Evolutionary conservation across 31 red algal species (phyloP).

Genomic region (Bonnemaisonia californica): DNA sequence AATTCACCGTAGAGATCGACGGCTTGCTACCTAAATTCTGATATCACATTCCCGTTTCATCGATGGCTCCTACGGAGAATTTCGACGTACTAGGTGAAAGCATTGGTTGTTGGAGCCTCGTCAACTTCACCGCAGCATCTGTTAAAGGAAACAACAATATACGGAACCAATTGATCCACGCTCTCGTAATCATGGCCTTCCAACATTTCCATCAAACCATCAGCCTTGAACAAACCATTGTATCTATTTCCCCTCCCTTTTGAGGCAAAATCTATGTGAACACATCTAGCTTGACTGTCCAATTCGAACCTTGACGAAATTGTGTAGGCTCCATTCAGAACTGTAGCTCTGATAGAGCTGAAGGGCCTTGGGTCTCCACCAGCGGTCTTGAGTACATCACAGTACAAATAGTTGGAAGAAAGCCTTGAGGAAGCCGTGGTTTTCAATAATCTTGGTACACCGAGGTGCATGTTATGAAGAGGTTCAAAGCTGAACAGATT

Average conservation of each 20-base stretch:
- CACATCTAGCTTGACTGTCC: too few species aligned
- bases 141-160: constrained; percentile 11
- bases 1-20: background rate
- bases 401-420: background rate
- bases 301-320: constrained; percentile 8
- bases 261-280: background rate
- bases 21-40: background rate
- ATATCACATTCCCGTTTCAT: constrained; percentile 4
- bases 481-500: constrained; percentile 30
- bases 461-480: constrained; percentile 33
- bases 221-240: constrained; percentile 14
- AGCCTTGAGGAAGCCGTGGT: constrained; percentile 11
- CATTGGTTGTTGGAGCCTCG: background rate
- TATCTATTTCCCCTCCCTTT: constrained; percentile 9
- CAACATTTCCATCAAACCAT: constrained; percentile 27
- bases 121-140: constrained; percentile 27
- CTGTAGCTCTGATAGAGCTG: background rate
- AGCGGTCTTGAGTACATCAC: background rate
- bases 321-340: background rate
- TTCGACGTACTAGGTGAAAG: constrained; percentile 34
- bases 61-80: background rate
- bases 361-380: background rate
- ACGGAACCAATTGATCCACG: constrained; percentile 19
- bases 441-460: constrained; percentile 14
- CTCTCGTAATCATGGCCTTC: constrained; percentile 13